Evolutionary conservation across 371 early-diverging fungal species (phyloP).

Genomic region (Circinella minor): DNA sequence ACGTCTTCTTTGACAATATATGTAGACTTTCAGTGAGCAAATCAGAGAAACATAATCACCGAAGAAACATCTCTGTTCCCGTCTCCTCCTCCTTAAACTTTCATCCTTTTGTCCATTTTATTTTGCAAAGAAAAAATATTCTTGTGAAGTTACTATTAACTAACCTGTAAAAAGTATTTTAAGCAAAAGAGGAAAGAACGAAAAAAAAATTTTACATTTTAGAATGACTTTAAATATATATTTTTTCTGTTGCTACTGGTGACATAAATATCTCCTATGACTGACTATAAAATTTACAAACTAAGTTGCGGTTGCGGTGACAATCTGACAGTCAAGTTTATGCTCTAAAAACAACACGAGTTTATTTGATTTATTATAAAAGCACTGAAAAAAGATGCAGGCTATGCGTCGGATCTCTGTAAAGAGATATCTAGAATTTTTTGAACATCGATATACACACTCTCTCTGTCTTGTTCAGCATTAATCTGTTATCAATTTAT

Average conservation of each 20-base stretch:
- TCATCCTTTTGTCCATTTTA: conserved; percentile 7
- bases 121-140: background rate
- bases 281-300: too few species aligned
- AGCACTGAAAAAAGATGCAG: background rate
- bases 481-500: conserved; percentile 42
- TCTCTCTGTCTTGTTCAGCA: conserved; percentile 60
- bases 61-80: background rate
- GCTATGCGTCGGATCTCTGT: conserved; percentile 16
- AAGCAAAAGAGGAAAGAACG: background rate
- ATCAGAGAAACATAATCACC: background rate
- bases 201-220: background rate
- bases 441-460: conserved; percentile 60
- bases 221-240: too few species aligned
- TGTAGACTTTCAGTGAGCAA: conserved; percentile 3
- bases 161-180: background rate
- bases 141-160: background rate
- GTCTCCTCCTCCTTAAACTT: conserved; percentile 1
- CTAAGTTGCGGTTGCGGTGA: too few species aligned
- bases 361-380: background rate
- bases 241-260: too few species aligned
- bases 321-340: too few species aligned
- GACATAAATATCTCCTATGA: too few species aligned
- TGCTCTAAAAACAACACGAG: background rate
- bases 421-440: conserved; percentile 45
- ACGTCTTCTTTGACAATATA: too few species aligned